phyloP scores from a whole-genome alignment of 495 filamentous ascomycete genomes.

The Penicillium ochrochloron region DNA sequence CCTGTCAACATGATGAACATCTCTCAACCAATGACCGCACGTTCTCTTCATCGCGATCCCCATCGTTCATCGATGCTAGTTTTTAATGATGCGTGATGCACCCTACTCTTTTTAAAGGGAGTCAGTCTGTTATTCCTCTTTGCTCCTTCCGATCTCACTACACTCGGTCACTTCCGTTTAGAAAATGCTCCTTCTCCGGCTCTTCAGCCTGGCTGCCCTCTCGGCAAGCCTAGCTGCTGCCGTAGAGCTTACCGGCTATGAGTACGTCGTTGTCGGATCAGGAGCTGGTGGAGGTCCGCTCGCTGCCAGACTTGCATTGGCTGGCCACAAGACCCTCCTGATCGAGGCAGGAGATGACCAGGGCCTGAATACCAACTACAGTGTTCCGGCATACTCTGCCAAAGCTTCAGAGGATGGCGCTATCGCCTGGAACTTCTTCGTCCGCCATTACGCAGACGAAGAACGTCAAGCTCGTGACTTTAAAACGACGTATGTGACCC shows the following conservation, averaged over 20 bases:
- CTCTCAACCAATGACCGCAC: neutral
- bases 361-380: conserved; percentile 44
- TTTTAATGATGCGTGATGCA: neutral
- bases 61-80: neutral
- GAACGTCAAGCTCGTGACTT: conserved; percentile 44
- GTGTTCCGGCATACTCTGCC: conserved; percentile 45
- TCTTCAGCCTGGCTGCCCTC: conserved; percentile 16
- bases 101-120: neutral
- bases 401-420: conserved; percentile 45
- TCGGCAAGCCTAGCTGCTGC: conserved; percentile 32
- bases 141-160: neutral
- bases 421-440: conserved; percentile 53
- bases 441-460: conserved; percentile 49
- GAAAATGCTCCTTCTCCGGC: conserved; percentile 15
- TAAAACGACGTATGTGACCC: conserved; percentile 50
- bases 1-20: neutral
- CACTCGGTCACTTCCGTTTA: neutral
- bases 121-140: neutral
- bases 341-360: conserved; percentile 69
- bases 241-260: conserved; percentile 50
- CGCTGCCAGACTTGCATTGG: conserved; percentile 63
- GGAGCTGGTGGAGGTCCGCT: conserved; percentile 69
- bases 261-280: conserved; percentile 69
- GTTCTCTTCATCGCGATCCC: neutral
- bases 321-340: conserved; percentile 62